A percentile compares a stretch with the other conserved stretches of the same genome.
Evolutionary conservation across 306 rosid species (phyloP).

Genomic region (Cyclanthera cordifolia): DNA sequence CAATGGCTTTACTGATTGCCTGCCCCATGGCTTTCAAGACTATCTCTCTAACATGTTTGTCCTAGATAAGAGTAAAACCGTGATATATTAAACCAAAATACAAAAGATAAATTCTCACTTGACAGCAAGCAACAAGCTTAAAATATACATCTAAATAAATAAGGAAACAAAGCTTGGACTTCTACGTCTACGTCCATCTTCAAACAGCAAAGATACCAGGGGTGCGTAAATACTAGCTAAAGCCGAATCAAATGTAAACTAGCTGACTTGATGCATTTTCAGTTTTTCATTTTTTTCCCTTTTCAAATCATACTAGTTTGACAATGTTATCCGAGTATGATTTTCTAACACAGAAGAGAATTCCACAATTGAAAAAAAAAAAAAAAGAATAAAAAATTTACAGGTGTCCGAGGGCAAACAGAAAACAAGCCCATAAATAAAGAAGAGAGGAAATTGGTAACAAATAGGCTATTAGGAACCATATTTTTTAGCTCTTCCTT

Average conservation of each 20-base stretch:
- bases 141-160: not conserved
- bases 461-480: no score
- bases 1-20: constrained; percentile 95
- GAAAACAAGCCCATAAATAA: no score
- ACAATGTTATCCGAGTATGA: no score
- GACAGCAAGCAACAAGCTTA: not conserved
- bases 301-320: no score
- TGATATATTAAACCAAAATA: not conserved
- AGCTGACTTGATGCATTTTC: no score
- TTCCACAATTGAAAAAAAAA: no score
- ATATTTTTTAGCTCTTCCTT: no score
- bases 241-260: not conserved
- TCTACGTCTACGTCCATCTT: not conserved
- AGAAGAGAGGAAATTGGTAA: no score
- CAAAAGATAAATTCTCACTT: not conserved
- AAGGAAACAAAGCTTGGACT: not conserved
- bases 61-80: constrained; percentile 28
- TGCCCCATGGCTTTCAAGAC: constrained; percentile 98
- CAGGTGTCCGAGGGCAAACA: no score
- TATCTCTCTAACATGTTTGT: constrained; percentile 67
- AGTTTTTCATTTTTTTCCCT: no score
- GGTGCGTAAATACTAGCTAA: not conserved
- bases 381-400: no score
- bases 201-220: not conserved
- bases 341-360: no score